These are phyloP conservation scores for Ceratobasidium sp. DNA, from an alignment of 1,284 basidiomycete genomes.

Conservation along the genomic window DNA sequence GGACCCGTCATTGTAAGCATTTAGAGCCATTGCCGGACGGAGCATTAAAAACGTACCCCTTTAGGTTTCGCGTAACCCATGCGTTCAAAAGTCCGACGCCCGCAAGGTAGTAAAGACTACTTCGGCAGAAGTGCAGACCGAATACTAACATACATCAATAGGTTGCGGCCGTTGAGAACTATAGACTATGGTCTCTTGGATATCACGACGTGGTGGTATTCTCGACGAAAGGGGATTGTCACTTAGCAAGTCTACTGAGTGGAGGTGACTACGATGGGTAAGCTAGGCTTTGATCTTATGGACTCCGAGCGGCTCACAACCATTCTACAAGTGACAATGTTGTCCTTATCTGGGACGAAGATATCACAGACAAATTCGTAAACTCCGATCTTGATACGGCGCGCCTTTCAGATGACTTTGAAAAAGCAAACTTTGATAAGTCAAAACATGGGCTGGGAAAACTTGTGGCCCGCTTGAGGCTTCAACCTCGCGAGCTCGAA, in stretches of 20 bases:
- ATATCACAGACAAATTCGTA: slow-evolving; percentile 28
- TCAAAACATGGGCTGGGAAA: background rate
- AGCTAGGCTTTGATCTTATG: background rate
- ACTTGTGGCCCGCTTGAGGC: background rate
- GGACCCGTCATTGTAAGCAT: slow-evolving; percentile 27
- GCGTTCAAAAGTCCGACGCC: slow-evolving; percentile 30
- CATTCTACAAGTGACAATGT: slow-evolving; percentile 26
- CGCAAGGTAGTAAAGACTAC: slow-evolving; percentile 1
- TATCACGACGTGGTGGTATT: slow-evolving; percentile 47
- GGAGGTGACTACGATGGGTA: slow-evolving; percentile 44
- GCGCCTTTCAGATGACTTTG: slow-evolving; percentile 38
- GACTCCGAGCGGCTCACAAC: background rate
- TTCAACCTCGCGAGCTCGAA: background rate
- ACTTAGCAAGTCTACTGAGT: slow-evolving; percentile 21
- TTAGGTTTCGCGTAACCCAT: slow-evolving; percentile 35
- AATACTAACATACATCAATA: slow-evolving; percentile 11
- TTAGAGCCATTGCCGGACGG: too few relatives aligned
- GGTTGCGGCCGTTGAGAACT: slow-evolving; percentile 45
- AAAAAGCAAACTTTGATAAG: slow-evolving; percentile 21
- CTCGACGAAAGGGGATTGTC: slow-evolving; percentile 42
- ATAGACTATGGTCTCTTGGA: slow-evolving; percentile 1
- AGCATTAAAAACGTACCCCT: background rate
- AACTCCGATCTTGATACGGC: slow-evolving; percentile 39
- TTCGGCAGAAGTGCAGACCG: background rate
- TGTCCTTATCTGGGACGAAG: background rate